phyloP scores from a whole-genome alignment of 1,139 yeast genomes.

The Blastobotrys petasosporus region DNA sequence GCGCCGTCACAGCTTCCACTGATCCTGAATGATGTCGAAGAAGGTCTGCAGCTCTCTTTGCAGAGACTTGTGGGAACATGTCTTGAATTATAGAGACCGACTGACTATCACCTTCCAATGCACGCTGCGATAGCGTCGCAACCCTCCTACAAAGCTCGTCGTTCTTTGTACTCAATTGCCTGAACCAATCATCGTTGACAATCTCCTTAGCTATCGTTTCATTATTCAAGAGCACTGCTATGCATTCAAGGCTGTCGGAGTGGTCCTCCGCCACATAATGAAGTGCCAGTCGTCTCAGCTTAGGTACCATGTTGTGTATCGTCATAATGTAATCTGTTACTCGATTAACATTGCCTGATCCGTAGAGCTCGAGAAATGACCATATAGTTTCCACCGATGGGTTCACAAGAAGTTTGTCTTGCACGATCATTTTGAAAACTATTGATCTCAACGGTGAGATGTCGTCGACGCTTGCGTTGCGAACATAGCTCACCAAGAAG shows the following conservation, averaged over 20 bases:
- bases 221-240: slow-evolving; percentile 15
- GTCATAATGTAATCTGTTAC: slow-evolving; percentile 16
- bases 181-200: slow-evolving; percentile 16
- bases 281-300: slow-evolving; percentile 18
- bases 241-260: slow-evolving; percentile 11
- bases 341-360: slow-evolving; percentile 23
- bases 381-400: slow-evolving; percentile 23
- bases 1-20: slow-evolving; percentile 55
- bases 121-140: slow-evolving; percentile 9
- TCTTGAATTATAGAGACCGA: slow-evolving; percentile 21
- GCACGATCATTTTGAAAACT: slow-evolving; percentile 3
- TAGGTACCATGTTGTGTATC: slow-evolving; percentile 15
- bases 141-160: slow-evolving; percentile 12
- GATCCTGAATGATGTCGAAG: slow-evolving; percentile 45
- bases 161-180: slow-evolving; percentile 13
- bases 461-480: slow-evolving; percentile 2
- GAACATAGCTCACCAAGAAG: slow-evolving; percentile 9
- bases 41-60: not conserved
- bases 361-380: slow-evolving; percentile 27
- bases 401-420: not conserved
- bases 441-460: not conserved
- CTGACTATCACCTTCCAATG: slow-evolving; percentile 10
- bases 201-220: slow-evolving; percentile 9
- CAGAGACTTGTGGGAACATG: slow-evolving; percentile 28
- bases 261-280: slow-evolving; percentile 12